Conservation (phyloP, 345 rosid species). For the Eucalyptus regnans region DNA sequence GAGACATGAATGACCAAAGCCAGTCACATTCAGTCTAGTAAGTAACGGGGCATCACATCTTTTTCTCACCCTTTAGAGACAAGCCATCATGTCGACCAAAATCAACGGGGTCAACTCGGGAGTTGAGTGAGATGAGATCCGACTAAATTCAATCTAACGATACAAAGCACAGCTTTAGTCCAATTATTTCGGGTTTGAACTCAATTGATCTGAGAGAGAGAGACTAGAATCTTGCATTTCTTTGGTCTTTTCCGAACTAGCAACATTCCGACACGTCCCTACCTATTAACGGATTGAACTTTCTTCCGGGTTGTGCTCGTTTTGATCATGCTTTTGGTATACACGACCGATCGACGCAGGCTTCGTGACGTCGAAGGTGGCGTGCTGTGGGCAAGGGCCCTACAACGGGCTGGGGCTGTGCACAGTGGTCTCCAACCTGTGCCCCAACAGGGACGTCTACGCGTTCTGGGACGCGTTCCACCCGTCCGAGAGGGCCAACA, state of each 20-base stretch:
- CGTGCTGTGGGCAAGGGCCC: constrained; percentile 96
- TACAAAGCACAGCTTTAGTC: neutral
- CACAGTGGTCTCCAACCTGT: constrained; percentile 59
- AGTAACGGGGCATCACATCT: neutral
- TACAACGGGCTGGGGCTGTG: constrained; percentile 82
- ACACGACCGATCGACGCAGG: constrained; percentile 20
- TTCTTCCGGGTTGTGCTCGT: neutral
- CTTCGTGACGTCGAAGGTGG: constrained; percentile 58
- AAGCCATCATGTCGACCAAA: neutral
- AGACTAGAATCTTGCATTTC: neutral
- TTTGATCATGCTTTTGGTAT: neutral
- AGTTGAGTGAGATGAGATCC: neutral
- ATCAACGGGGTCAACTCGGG: fast-evolving
- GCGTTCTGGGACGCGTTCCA: constrained; percentile 94
- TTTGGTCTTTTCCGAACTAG: neutral
- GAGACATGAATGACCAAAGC: neutral
- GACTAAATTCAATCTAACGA: neutral
- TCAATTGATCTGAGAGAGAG: neutral
- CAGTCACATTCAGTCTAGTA: neutral
- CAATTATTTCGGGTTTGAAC: neutral
- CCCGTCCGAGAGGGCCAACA: constrained; percentile 69
- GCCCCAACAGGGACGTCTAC: constrained; percentile 47
- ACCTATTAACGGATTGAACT: neutral
- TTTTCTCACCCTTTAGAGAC: neutral
- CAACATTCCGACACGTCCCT: neutral